Conservation (phyloP, 78 protist species). For the slime mould (Dictyostelium discoideum) region DNA sequence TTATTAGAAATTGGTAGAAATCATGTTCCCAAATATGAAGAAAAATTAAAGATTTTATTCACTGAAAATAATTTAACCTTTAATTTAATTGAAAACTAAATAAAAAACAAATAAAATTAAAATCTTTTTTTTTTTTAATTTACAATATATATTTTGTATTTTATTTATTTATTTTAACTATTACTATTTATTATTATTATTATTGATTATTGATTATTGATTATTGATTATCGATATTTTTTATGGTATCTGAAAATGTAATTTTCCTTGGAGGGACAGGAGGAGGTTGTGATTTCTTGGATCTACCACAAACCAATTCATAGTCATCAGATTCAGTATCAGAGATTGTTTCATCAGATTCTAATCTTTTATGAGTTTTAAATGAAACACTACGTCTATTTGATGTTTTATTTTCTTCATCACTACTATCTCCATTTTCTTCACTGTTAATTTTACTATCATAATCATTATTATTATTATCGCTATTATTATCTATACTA, state of each 20-base stretch:
- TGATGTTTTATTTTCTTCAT: neutral
- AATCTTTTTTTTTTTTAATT: neutral
- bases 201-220: no score
- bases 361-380: neutral
- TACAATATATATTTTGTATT: neutral
- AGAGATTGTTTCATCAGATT: neutral
- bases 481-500: neutral
- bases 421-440: neutral
- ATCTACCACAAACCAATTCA: conserved; percentile 1
- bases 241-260: neutral
- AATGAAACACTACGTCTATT: neutral
- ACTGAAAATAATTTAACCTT: no score
- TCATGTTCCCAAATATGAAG: no score
- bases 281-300: neutral
- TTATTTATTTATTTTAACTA: neutral
- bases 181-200: neutral
- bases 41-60: no score
- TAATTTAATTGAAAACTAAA: no score
- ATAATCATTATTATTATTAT: neutral
- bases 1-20: no score
- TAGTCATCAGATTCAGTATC: conserved; percentile 16
- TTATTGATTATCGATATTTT: neutral
- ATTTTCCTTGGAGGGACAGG: neutral
- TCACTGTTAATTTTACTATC: neutral
- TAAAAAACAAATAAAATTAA: no score